Percentiles rank a stretch among this genome's conserved stretches.
Conservation (phyloP, 2,329 filamentous ascomycete genomes). For the Neonectria hederae region DNA sequence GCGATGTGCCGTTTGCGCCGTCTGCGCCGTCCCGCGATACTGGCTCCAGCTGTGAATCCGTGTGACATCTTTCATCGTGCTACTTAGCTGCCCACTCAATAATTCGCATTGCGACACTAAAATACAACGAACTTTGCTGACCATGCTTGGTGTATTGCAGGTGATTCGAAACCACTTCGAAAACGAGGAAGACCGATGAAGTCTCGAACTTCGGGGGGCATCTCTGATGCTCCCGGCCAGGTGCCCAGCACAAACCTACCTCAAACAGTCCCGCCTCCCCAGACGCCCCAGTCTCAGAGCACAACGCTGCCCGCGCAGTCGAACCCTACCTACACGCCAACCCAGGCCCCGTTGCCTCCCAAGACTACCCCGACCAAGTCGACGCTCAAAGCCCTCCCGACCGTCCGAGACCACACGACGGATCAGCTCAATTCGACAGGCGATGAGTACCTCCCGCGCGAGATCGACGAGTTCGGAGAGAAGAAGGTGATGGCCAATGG, state of each 20-base stretch:
- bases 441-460: slow-evolving; percentile 94
- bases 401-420: slow-evolving; percentile 95
- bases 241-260: slow-evolving; percentile 56
- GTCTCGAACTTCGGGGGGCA: slow-evolving; percentile 59
- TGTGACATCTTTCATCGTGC: slow-evolving; percentile 47
- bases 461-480: slow-evolving; percentile 92
- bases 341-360: slow-evolving; percentile 66
- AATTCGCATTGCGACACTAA: slow-evolving; percentile 7
- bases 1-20: slow-evolving; percentile 31
- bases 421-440: slow-evolving; percentile 89
- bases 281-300: slow-evolving; percentile 64
- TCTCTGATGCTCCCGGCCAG: slow-evolving; percentile 67
- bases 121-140: slow-evolving; percentile 29
- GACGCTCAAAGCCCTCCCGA: slow-evolving; percentile 92
- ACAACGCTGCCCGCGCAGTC: slow-evolving; percentile 56
- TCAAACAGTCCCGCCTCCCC: slow-evolving; percentile 57
- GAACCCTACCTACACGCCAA: slow-evolving; percentile 51
- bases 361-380: slow-evolving; percentile 84
- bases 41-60: slow-evolving; percentile 29
- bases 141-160: slow-evolving; percentile 49
- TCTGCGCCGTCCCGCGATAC: slow-evolving; percentile 30
- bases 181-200: slow-evolving; percentile 73
- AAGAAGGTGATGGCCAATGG: slow-evolving; percentile 90
- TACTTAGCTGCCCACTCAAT: slow-evolving; percentile 38
- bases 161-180: slow-evolving; percentile 57